phyloP scores from a whole-genome alignment of 805 yeast genomes.

The Lipomyces lipofer region DNA sequence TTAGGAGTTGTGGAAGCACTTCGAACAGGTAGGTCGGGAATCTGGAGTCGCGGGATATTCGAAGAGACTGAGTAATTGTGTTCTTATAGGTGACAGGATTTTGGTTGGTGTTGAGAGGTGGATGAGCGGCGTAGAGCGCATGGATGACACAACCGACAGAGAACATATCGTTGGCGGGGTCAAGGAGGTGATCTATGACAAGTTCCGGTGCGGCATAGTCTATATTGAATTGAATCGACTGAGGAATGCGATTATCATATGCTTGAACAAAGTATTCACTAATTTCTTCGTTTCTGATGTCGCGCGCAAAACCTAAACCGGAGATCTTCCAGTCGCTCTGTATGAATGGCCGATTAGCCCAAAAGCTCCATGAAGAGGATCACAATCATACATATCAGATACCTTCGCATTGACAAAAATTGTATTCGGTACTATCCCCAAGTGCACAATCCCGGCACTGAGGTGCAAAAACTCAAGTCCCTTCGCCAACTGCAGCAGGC shows the following conservation, averaged over 20 bases:
- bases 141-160: slow-evolving; percentile 77
- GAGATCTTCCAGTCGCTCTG: slow-evolving; percentile 93
- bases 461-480: slow-evolving; percentile 83
- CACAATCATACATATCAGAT: not conserved
- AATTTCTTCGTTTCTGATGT: slow-evolving; percentile 42
- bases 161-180: slow-evolving; percentile 76
- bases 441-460: slow-evolving; percentile 70
- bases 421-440: slow-evolving; percentile 75
- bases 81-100: slow-evolving; percentile 53
- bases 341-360: not conserved
- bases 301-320: slow-evolving; percentile 65
- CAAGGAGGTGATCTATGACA: slow-evolving; percentile 61
- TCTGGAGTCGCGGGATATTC: slow-evolving; percentile 47
- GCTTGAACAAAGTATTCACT: slow-evolving; percentile 68
- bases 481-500: slow-evolving; percentile 72
- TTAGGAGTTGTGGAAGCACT: slow-evolving; percentile 54
- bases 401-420: slow-evolving; percentile 64
- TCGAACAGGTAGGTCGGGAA: slow-evolving; percentile 59
- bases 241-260: slow-evolving; percentile 73
- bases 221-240: slow-evolving; percentile 65
- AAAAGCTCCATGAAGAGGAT: not conserved
- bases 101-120: slow-evolving; percentile 51
- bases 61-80: slow-evolving; percentile 41
- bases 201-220: slow-evolving; percentile 86
- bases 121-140: slow-evolving; percentile 58